Evolutionary conservation across 768 basidiomycete genomes (phyloP).

Genomic region (Mycena galopus): DNA sequence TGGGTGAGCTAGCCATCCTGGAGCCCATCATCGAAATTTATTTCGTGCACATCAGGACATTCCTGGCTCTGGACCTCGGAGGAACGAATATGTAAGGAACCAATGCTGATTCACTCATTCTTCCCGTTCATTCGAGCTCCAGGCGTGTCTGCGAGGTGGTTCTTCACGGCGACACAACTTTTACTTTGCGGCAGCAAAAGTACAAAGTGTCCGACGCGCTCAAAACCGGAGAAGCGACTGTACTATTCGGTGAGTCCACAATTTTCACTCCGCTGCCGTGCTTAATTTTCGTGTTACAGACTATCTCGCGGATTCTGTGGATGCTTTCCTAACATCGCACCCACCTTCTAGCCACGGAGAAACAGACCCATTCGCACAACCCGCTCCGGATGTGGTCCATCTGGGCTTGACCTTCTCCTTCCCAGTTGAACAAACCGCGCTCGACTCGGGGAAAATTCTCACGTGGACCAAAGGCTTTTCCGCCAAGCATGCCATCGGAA

Average conservation of each 20-base stretch:
- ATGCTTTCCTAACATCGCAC: constrained; percentile 86
- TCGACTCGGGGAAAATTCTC: constrained; percentile 89
- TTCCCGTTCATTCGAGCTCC: constrained; percentile 31
- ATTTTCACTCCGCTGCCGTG: background rate
- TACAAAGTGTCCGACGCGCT: constrained; percentile 95
- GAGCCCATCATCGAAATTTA: constrained; percentile 4
- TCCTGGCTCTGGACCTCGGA: constrained; percentile 95
- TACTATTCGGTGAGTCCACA: constrained; percentile 82
- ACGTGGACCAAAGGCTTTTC: constrained; percentile 96
- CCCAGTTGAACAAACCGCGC: constrained; percentile 96
- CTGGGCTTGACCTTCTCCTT: constrained; percentile 98
- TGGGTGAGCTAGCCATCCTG: constrained; percentile 68
- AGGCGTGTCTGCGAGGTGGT: constrained; percentile 96
- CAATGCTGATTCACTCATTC: background rate
- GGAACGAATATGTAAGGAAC: constrained; percentile 92
- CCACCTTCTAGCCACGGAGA: constrained; percentile 49
- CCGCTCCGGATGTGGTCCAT: constrained; percentile 54
- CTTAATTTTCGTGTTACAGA: constrained; percentile 61
- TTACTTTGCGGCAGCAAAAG: constrained; percentile 93
- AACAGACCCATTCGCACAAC: constrained; percentile 12
- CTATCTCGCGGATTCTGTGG: constrained; percentile 97
- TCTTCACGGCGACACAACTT: constrained; percentile 90
- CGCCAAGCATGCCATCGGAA: constrained; percentile 82
- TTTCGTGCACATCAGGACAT: constrained; percentile 72
- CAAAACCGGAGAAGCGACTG: constrained; percentile 91